phyloP scores from a whole-genome alignment of 2,329 filamentous ascomycete species.

The Hawksworthiomyces lignivorus region DNA sequence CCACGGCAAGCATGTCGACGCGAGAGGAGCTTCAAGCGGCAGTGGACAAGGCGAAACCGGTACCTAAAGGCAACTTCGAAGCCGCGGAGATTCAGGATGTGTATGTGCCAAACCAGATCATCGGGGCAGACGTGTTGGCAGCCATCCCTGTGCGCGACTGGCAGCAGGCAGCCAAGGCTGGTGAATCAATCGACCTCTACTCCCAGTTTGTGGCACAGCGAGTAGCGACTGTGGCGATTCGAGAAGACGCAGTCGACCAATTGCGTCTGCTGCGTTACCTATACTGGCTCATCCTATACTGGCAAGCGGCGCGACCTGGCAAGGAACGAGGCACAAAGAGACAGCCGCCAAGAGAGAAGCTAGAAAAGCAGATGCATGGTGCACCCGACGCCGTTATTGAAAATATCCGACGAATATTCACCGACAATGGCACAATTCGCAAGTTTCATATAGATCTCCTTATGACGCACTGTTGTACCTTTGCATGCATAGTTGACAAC shows the following conservation, averaged over 20 bases:
- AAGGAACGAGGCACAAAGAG: slow-evolving; percentile 38
- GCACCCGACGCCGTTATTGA: slow-evolving; percentile 57
- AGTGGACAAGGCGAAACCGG: slow-evolving; percentile 61
- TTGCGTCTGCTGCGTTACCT: slow-evolving; percentile 55
- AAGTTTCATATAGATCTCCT: slow-evolving; percentile 67
- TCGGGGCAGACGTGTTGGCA: slow-evolving; percentile 60
- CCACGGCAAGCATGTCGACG: slow-evolving; percentile 49
- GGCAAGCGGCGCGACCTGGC: slow-evolving; percentile 37
- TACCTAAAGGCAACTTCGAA: slow-evolving; percentile 60
- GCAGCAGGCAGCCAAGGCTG: slow-evolving; percentile 57
- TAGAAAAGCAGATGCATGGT: slow-evolving; percentile 48
- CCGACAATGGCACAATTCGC: slow-evolving; percentile 53
- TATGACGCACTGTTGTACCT: slow-evolving; percentile 63
- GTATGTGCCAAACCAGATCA: slow-evolving; percentile 58
- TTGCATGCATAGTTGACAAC: slow-evolving; percentile 65
- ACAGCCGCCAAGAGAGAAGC: slow-evolving; percentile 55
- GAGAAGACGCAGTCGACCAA: slow-evolving; percentile 43
- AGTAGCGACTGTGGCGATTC: slow-evolving; percentile 45
- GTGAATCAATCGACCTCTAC: slow-evolving; percentile 46
- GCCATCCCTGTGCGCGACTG: slow-evolving; percentile 65
- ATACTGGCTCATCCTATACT: slow-evolving; percentile 48
- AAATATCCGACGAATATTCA: slow-evolving; percentile 62
- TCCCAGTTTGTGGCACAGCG: slow-evolving; percentile 61
- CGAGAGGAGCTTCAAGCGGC: slow-evolving; percentile 31
- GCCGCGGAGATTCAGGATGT: slow-evolving; percentile 64